phyloP scores from a whole-genome alignment of 2,329 filamentous ascomycete species.

The Gnomoniopsis sp. region DNA sequence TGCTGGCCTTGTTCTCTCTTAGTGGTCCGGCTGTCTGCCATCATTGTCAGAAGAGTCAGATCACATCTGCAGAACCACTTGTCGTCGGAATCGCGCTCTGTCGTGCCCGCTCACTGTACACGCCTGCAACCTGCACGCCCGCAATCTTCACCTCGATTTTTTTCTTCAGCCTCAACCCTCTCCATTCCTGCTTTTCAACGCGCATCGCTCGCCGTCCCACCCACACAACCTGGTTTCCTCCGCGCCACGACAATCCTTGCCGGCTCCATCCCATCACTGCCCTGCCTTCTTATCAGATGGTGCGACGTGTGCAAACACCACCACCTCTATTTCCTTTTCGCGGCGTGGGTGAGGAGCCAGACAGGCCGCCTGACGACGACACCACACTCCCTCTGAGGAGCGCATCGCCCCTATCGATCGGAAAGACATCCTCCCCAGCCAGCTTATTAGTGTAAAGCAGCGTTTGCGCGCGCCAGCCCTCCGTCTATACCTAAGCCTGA shows the following conservation, averaged over 20 bases:
- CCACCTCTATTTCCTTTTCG: conserved; percentile 17
- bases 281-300: conserved; percentile 17
- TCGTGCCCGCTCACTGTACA: background rate
- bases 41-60: background rate
- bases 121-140: background rate
- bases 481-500: background rate
- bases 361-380: conserved; percentile 15
- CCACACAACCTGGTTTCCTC: background rate
- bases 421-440: no score
- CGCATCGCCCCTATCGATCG: background rate
- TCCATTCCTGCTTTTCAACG: background rate
- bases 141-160: background rate
- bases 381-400: background rate
- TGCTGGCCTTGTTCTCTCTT: no score
- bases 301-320: conserved; percentile 14
- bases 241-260: background rate
- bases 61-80: background rate
- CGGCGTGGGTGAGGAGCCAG: conserved; percentile 18
- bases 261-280: background rate
- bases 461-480: no score
- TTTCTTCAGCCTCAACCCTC: background rate
- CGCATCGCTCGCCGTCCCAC: background rate
- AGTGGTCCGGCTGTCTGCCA: no score
- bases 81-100: background rate
- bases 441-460: no score